Percentiles rank a stretch among this genome's conserved stretches.
phyloP scores from a whole-genome alignment of 257 asterid genomes.

The Plantago major region DNA sequence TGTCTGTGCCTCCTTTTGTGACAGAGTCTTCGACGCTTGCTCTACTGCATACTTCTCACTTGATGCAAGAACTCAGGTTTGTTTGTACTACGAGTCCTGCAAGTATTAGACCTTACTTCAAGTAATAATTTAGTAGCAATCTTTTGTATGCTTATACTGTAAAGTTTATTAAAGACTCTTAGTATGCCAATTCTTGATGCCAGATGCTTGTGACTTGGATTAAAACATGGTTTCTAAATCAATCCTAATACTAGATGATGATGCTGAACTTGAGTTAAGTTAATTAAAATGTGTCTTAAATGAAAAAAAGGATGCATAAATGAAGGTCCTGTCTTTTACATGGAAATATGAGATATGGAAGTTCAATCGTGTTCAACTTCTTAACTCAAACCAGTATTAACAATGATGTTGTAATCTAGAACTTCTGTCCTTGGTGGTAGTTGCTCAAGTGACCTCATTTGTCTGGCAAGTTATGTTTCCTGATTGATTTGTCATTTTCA shows the following conservation, averaged over 20 bases:
- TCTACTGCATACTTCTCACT: slow-evolving; percentile 73
- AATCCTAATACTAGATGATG: not conserved
- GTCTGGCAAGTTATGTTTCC: slow-evolving; percentile 15
- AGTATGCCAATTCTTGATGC: not conserved
- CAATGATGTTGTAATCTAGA: not conserved
- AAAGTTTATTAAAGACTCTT: too few relatives aligned
- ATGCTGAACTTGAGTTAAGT: not conserved
- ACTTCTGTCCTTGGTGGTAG: not conserved
- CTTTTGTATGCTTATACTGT: slow-evolving; percentile 1
- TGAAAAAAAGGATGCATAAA: not conserved
- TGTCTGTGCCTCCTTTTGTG: slow-evolving; percentile 73
- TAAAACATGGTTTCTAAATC: not conserved
- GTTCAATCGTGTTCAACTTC: not conserved
- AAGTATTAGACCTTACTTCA: slow-evolving; percentile 6
- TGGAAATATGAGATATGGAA: slow-evolving; percentile 4
- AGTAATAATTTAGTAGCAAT: not conserved
- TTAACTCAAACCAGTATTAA: slow-evolving; percentile 1
- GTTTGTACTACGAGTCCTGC: slow-evolving; percentile 10
- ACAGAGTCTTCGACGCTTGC: slow-evolving; percentile 75
- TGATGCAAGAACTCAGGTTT: slow-evolving; percentile 89
- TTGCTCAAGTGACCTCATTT: slow-evolving; percentile 10
- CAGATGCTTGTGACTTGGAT: not conserved
- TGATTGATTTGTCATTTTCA: slow-evolving; percentile 40
- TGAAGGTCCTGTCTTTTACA: slow-evolving; percentile 3
- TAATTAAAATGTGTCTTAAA: not conserved